A percentile compares a stretch with the other conserved stretches of the same genome.
phyloP scores from a whole-genome alignment of 495 filamentous ascomycete genomes.

The Lophium mytilinum region DNA sequence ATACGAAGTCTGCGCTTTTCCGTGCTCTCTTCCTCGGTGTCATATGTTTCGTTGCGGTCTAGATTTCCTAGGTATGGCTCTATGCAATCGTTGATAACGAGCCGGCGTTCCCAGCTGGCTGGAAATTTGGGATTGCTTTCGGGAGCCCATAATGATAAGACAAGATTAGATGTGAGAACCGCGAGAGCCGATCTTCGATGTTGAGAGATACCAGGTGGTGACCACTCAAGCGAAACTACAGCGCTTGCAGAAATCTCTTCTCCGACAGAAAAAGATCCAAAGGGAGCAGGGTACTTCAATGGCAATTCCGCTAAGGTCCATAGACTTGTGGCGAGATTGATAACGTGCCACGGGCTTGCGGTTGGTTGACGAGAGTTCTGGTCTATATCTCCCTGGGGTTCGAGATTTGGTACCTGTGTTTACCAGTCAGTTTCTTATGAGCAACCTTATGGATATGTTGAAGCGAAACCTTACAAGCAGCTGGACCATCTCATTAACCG shows the following conservation, averaged over 20 bases:
- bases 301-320: slow-evolving; percentile 51
- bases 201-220: slow-evolving; percentile 50
- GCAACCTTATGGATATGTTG: slow-evolving; percentile 3
- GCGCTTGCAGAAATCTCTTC: slow-evolving; percentile 53
- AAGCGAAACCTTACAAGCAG: slow-evolving; percentile 39
- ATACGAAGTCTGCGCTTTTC: slow-evolving; percentile 13
- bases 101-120: slow-evolving; percentile 28
- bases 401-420: slow-evolving; percentile 33
- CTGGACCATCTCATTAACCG: slow-evolving; percentile 50
- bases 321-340: slow-evolving; percentile 40
- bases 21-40: neutral
- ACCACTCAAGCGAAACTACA: slow-evolving; percentile 51
- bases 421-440: neutral
- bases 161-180: slow-evolving; percentile 51
- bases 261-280: slow-evolving; percentile 49
- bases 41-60: neutral
- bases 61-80: slow-evolving; percentile 11
- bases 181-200: slow-evolving; percentile 51
- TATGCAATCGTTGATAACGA: slow-evolving; percentile 29
- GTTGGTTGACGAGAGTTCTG: neutral
- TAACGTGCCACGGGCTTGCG: slow-evolving; percentile 20
- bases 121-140: slow-evolving; percentile 15
- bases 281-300: slow-evolving; percentile 37
- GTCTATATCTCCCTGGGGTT: neutral
- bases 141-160: slow-evolving; percentile 28